Evolutionary conservation across 768 basidiomycete species (phyloP).

Genomic region (Coprinellus micaceus): DNA sequence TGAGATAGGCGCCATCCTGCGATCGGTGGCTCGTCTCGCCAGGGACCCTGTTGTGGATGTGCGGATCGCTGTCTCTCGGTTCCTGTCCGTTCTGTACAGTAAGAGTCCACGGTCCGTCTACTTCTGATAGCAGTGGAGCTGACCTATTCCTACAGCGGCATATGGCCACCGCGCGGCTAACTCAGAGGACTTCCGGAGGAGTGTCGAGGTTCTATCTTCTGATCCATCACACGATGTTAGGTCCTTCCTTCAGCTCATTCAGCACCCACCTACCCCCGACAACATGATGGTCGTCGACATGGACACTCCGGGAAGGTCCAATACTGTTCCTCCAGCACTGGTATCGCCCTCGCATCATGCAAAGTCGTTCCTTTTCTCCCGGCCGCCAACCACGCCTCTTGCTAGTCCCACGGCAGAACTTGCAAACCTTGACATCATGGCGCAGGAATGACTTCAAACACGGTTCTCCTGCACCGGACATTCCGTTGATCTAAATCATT

Average conservation of each 20-base stretch:
- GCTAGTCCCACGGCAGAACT: neutral
- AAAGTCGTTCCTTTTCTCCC: neutral
- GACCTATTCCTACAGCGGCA: slow-evolving; percentile 7
- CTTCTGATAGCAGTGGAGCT: slow-evolving; percentile 6
- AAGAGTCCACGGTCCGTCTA: slow-evolving; percentile 22
- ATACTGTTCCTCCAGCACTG: neutral
- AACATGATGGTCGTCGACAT: neutral
- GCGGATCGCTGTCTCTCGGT: slow-evolving; percentile 79
- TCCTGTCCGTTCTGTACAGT: slow-evolving; percentile 57
- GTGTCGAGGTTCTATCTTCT: slow-evolving; percentile 45
- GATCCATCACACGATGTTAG: slow-evolving; percentile 44
- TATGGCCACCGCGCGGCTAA: slow-evolving; percentile 16
- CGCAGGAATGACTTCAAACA: neutral
- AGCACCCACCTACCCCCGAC: neutral
- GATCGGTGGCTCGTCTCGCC: slow-evolving; percentile 51
- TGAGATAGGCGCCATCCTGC: slow-evolving; percentile 47
- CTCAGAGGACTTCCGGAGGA: slow-evolving; percentile 32
- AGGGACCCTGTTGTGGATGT: slow-evolving; percentile 77
- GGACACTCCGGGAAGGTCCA: neutral
- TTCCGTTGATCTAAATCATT: too few species aligned
- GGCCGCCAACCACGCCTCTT: neutral
- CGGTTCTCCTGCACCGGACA: too few species aligned
- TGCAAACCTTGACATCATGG: neutral
- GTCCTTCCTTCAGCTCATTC: neutral
- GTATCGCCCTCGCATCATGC: neutral